Evolutionary conservation across 2,329 filamentous ascomycete species (phyloP), one percentile per base, ranked within the genome.

Genomic region (Talaromyces sp.): DNA sequence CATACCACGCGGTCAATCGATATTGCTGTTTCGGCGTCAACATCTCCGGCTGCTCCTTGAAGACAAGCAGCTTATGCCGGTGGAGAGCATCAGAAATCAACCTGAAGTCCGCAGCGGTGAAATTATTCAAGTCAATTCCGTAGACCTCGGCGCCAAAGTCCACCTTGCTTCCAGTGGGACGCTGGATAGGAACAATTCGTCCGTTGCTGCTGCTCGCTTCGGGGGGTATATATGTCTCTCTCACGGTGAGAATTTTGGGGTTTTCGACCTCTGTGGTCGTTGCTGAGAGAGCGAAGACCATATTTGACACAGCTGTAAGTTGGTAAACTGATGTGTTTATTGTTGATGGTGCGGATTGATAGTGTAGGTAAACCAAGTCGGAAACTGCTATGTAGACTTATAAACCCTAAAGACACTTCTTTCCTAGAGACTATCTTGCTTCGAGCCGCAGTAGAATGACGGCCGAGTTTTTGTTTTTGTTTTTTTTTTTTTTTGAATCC

Each of bases 21-120:
- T 74, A 74, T 57, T 74, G 71, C 22, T 73, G 67, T 60, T 72
- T 63, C 1, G 72, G 70, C 11, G 36, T 59, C 7, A 74, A 65
- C 71, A 73, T 73, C 41, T 65, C 41, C 0, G 69, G 70, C 62
- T 74, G 71, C 57, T 69, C 68, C 64, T 73, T 73, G 64, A 74
- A 74, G n/a, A 73, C 67, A 17, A 73, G 65, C 17, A 73, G 60
- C 61, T 73, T 74, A 61, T 74, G 64, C 37, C 61, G 17, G 55
- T 68, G 67, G 15, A 74, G 64, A 1, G 70, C 69, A 53, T 68
- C 67, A 13, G 67, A 69, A 35, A 72, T 71, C 25, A 72, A 63
- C 8, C 64, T 61, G 48, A 72, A 71, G 40, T 71, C 70, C 4
- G 69, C 67, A 51, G 69, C 66, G 10, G 65, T 73, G 28, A 73